Evolutionary conservation across 1,284 basidiomycete genomes (phyloP), one percentile per base, ranked within the genome.

Genomic region (Fomitopsis betulina): DNA sequence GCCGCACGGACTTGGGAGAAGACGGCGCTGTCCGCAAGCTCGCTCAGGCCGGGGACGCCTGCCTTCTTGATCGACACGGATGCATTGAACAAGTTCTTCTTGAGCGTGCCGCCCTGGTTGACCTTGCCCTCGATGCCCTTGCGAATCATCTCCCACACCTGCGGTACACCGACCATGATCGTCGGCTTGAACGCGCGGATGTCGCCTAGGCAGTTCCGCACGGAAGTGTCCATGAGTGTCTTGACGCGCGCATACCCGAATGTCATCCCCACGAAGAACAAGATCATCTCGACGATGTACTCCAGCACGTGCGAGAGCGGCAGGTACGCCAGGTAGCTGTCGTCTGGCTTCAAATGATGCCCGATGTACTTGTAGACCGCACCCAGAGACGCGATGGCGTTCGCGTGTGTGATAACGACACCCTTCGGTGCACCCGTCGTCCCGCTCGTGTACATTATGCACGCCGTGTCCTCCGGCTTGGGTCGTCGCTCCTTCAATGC

Each of bases 361-460:
- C 91, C 89, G 2, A 97, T 79, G 2, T 97, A 79, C 30, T 75
- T 75, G 72, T 84, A 83, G 19, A 97, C 82, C 30, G 89, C 91
- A 8, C 87, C 94, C 58, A 97, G 79, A 19, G 91, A 88, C 2
- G 95, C 87, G 54, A 96, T 77, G 61, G 98, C 84, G 76, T 98
- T 98, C 50, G 79, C 74, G 73, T 98, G 95, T 1, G 87, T 91
- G 65, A 99, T 86, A 57, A 92, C 81, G 60, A 97, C 96, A 65
- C 96, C 96, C 77, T 98, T 98, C 50, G 96, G 96, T 8, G 91
- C 78, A 27, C 96, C 96, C 0, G 94, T 96, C 58, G 87, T 90
- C n/a, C 95, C 94, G 61, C 85, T 89, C 23, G 96, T 98, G 80
- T 98, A 98, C 96, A 98, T 98, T 76, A 97, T 96, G 71, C 94